Conservation (phyloP, 257 asterid species). For the Asclepias syriaca region DNA sequence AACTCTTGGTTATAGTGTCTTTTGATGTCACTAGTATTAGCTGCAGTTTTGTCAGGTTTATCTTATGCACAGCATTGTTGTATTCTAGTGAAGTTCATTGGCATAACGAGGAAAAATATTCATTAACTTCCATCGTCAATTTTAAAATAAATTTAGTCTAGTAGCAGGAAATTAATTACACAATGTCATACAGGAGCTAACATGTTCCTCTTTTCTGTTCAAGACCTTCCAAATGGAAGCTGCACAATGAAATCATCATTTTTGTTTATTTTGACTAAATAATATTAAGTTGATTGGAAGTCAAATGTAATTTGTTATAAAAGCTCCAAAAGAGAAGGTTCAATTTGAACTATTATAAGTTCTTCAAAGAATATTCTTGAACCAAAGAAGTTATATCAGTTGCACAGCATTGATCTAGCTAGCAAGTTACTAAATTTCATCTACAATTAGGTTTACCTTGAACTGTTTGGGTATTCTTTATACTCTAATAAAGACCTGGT, state of each 20-base stretch:
- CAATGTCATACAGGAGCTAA: background rate
- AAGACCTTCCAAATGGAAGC: background rate
- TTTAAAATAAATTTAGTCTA: background rate
- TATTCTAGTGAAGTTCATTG: background rate
- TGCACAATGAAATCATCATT: background rate
- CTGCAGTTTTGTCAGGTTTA: background rate
- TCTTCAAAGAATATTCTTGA: background rate
- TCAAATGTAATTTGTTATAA: background rate
- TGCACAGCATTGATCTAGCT: background rate
- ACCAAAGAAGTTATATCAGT: background rate
- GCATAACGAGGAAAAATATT: background rate
- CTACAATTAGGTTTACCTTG: background rate
- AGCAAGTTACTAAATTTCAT: background rate
- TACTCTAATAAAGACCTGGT: background rate
- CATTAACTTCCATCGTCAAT: background rate
- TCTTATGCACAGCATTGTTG: background rate
- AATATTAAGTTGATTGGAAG: background rate
- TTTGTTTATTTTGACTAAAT: background rate
- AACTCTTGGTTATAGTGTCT: background rate
- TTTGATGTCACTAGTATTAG: background rate
- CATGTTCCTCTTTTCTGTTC: background rate
- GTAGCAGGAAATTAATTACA: background rate
- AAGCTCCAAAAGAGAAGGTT: background rate
- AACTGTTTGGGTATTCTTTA: background rate
- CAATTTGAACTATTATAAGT: background rate